Conservation (phyloP, 176 grass and related monocot genomes). For the Carex kokanica region DNA sequence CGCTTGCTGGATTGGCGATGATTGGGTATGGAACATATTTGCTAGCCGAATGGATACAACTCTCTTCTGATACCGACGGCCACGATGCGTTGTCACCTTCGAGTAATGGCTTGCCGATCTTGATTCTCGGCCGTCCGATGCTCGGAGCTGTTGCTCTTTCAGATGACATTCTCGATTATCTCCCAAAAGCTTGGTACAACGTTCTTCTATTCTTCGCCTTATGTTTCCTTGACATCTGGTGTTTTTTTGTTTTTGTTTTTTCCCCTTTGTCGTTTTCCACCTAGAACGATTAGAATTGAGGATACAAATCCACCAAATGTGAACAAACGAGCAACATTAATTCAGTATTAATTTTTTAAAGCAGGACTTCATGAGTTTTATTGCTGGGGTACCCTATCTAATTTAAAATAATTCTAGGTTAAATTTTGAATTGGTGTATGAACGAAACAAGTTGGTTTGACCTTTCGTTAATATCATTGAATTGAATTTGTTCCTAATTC, state of each 20-base stretch:
- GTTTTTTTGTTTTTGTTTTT: not conserved
- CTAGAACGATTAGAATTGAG: not conserved
- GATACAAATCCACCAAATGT: not conserved
- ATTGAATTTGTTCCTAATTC: not conserved
- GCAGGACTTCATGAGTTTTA: not conserved
- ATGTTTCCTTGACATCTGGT: not conserved
- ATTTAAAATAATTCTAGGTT: not conserved
- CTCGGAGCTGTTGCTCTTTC: conserved; percentile 51
- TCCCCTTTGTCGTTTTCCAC: not conserved
- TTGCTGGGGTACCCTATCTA: not conserved
- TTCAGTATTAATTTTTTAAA: not conserved
- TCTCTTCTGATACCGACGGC: conserved; percentile 31
- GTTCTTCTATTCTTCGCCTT: not conserved
- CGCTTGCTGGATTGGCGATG: conserved; percentile 75
- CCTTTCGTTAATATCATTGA: not conserved
- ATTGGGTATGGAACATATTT: conserved; percentile 80
- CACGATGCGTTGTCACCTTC: conserved; percentile 23
- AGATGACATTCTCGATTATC: conserved; percentile 55
- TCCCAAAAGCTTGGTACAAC: conserved; percentile 87
- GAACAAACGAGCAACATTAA: not conserved
- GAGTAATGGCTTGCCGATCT: conserved; percentile 35
- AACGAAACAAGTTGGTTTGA: conserved; percentile 6
- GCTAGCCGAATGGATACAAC: conserved; percentile 60
- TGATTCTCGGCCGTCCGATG: conserved; percentile 60
- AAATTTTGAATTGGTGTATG: not conserved